Conservation (phyloP, 441 rosid species). For the Rhodomyrtus psidioides region DNA sequence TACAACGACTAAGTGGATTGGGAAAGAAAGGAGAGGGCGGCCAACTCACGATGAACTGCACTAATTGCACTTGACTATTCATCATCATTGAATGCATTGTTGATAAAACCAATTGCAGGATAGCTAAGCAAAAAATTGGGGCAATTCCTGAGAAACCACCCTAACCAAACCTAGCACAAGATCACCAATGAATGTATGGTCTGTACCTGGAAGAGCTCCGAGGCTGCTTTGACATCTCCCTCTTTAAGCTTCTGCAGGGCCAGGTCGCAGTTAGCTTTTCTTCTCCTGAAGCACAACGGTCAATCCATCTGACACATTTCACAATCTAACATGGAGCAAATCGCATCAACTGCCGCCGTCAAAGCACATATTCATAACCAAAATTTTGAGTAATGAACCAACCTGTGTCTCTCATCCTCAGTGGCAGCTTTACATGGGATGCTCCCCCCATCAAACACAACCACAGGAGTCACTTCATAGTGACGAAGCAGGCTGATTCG, state of each 20-base stretch:
- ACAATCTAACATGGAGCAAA: not conserved
- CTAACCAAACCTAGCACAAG: not conserved
- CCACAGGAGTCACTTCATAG: slow-evolving; percentile 56
- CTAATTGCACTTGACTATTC: not conserved
- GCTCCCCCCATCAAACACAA: slow-evolving; percentile 75
- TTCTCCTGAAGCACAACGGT: slow-evolving; percentile 28
- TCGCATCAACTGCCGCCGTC: not conserved
- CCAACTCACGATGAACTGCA: not conserved
- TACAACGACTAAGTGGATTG: not conserved
- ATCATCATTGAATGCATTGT: not conserved
- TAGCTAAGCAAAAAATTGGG: not conserved
- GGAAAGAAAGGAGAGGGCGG: not conserved
- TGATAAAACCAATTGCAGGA: not conserved
- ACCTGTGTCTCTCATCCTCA: slow-evolving; percentile 58
- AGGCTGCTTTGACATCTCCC: slow-evolving; percentile 61
- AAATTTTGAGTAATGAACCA: not conserved
- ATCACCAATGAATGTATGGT: not conserved
- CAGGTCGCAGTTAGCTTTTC: slow-evolving; percentile 49
- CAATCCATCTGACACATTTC: not conserved
- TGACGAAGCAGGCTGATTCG: slow-evolving; percentile 59
- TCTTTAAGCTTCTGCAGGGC: slow-evolving; percentile 66
- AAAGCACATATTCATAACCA: not conserved
- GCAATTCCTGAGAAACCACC: not conserved
- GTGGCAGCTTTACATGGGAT: slow-evolving; percentile 76
- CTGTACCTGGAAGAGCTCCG: slow-evolving; percentile 67